Conservation (phyloP, 805 yeast genomes). For the Nakazawaea ishiwadae region DNA sequence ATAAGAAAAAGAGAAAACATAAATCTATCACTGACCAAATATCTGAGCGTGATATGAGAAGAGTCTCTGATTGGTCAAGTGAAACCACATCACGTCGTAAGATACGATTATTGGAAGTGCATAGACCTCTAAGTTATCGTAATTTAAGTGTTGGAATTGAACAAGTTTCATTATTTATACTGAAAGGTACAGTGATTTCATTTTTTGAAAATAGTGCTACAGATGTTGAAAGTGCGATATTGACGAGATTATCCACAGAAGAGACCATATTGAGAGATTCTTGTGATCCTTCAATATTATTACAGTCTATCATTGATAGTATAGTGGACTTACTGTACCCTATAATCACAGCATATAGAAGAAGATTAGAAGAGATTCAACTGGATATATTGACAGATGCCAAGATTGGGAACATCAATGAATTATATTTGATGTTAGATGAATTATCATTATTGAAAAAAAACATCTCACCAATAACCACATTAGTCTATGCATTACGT, state of each 20-base stretch:
- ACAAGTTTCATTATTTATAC: slow-evolving; percentile 48
- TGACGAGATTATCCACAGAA: slow-evolving; percentile 39
- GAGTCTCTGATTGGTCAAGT: slow-evolving; percentile 28
- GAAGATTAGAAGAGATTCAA: slow-evolving; percentile 44
- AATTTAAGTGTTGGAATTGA: slow-evolving; percentile 47
- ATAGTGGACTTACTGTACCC: slow-evolving; percentile 51
- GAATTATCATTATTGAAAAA: slow-evolving; percentile 46
- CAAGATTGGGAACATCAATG: slow-evolving; percentile 44
- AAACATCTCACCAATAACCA: slow-evolving; percentile 41
- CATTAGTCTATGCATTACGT: slow-evolving; percentile 40
- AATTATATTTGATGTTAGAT: slow-evolving; percentile 47
- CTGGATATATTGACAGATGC: slow-evolving; percentile 47
- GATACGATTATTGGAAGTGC: slow-evolving; percentile 30
- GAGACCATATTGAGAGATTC: slow-evolving; percentile 46
- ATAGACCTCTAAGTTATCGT: slow-evolving; percentile 39
- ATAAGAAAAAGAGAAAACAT: background rate
- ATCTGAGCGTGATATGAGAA: slow-evolving; percentile 23
- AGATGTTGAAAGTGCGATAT: slow-evolving; percentile 47
- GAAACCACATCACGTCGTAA: slow-evolving; percentile 15
- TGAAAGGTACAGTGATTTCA: slow-evolving; percentile 42
- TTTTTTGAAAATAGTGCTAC: slow-evolving; percentile 55
- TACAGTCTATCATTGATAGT: slow-evolving; percentile 52
- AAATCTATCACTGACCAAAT: slow-evolving; percentile 19
- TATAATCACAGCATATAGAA: slow-evolving; percentile 46
- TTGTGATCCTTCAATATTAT: slow-evolving; percentile 45